A percentile compares a stretch with the other conserved stretches of the same genome.
Conservation (phyloP, 2,329 filamentous ascomycete species). For the Epichloe uncinata region DNA sequence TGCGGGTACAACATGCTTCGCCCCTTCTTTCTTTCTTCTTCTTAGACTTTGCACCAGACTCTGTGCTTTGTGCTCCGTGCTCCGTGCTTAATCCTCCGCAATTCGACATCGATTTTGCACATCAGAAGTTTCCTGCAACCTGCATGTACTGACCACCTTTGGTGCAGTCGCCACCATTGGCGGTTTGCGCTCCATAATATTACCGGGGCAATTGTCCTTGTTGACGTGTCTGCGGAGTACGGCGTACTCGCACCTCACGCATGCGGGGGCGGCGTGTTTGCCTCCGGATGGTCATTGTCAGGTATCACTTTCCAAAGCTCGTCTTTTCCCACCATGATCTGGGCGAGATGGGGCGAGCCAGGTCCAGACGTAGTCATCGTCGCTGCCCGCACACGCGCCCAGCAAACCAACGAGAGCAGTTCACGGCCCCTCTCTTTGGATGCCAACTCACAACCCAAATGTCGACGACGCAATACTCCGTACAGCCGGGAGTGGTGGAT, state of each 20-base stretch:
- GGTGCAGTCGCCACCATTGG: slow-evolving; percentile 2
- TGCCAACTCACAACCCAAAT: background rate
- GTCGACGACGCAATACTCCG: background rate
- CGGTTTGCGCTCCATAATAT: background rate
- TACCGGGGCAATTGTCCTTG: background rate
- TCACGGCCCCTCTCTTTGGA: background rate
- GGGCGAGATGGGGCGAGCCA: background rate
- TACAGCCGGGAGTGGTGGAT: background rate
- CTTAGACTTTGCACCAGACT: background rate
- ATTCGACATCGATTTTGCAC: background rate
- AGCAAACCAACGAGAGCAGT: background rate
- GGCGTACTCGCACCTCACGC: too few species aligned
- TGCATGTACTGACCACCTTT: background rate
- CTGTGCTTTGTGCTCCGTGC: background rate
- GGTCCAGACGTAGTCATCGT: background rate
- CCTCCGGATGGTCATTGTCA: background rate
- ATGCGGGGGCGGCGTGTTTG: slow-evolving; percentile 1
- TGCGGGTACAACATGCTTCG: background rate
- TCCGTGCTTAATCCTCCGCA: too few species aligned
- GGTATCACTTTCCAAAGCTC: background rate
- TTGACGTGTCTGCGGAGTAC: slow-evolving; percentile 5
- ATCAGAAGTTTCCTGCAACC: background rate
- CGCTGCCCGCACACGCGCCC: background rate
- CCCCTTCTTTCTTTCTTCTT: slow-evolving; percentile 1
- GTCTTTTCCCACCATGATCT: background rate